Evolutionary conservation across 2,329 filamentous ascomycete genomes (phyloP).

Genomic region (Pseudogymnoascus sp.): DNA sequence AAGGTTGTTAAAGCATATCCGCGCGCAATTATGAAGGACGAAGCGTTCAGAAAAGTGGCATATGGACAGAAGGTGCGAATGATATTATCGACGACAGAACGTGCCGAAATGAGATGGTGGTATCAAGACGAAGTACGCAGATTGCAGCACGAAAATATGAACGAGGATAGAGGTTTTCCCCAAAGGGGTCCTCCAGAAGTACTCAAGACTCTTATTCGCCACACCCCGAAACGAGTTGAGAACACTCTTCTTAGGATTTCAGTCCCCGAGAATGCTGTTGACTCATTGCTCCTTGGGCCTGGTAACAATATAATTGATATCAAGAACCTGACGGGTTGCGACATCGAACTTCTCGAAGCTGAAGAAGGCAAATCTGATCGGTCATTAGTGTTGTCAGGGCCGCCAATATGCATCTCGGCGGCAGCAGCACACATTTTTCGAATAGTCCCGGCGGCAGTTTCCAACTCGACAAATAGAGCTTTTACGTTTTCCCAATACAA

Average conservation of each 20-base stretch:
- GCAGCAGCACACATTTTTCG: neutral
- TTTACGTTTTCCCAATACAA: neutral
- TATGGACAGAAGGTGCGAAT: conserved; percentile 2
- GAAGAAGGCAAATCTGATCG: neutral
- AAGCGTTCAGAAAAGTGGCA: neutral
- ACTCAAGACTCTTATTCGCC: neutral
- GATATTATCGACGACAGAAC: conserved; percentile 3
- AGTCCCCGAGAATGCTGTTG: neutral
- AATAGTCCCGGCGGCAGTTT: neutral
- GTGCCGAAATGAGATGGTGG: conserved; percentile 1
- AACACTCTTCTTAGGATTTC: neutral
- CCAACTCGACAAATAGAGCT: neutral
- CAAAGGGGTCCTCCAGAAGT: neutral
- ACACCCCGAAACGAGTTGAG: neutral
- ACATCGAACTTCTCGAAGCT: conserved; percentile 1
- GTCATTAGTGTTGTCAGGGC: neutral
- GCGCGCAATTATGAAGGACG: neutral
- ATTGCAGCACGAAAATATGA: neutral
- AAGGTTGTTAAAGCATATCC: neutral
- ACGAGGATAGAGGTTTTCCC: neutral
- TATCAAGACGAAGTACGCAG: neutral
- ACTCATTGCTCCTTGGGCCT: neutral
- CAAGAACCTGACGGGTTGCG: conserved; percentile 2
- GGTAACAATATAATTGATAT: conserved; percentile 6
- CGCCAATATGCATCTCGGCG: neutral